Percentiles rank a stretch among this genome's conserved stretches.
phyloP scores from a whole-genome alignment of 169 alveolate species.

The Plasmodium billcollinsi region DNA sequence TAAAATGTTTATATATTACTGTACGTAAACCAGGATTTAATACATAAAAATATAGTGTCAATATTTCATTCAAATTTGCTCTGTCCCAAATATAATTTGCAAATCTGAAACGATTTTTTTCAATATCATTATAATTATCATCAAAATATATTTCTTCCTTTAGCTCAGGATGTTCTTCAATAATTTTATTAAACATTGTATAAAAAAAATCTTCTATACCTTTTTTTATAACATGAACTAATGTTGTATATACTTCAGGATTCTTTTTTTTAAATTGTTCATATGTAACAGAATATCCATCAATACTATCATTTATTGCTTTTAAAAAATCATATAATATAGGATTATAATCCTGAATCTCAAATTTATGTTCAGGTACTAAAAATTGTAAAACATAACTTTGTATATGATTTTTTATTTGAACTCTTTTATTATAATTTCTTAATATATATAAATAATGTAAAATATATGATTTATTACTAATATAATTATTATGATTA shows the following conservation, averaged over 20 bases:
- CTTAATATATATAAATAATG: slow-evolving; percentile 24
- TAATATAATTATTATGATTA: not conserved
- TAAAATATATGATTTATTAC: slow-evolving; percentile 2
- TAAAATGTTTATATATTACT: not conserved
- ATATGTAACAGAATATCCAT: slow-evolving; percentile 14
- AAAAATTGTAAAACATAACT: slow-evolving; percentile 12
- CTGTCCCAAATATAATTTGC: not conserved
- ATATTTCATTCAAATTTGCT: not conserved
- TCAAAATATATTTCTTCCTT: not conserved
- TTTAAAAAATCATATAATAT: slow-evolving; percentile 18
- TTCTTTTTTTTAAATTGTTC: slow-evolving; percentile 35
- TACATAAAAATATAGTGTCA: slow-evolving; percentile 15
- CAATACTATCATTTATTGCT: slow-evolving; percentile 14
- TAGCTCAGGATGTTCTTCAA: not conserved
- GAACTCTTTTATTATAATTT: not conserved
- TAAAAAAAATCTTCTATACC: slow-evolving; percentile 26
- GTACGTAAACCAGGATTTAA: slow-evolving; percentile 19
- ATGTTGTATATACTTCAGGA: not conserved
- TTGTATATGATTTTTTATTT: slow-evolving; percentile 15
- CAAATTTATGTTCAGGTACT: not conserved
- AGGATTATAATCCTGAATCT: not conserved
- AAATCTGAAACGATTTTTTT: not conserved
- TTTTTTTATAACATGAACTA: slow-evolving; percentile 9
- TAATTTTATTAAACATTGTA: not conserved
- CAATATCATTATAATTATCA: not conserved